These are phyloP conservation scores for Ampelomyces quisqualis DNA, from an alignment of 2,329 filamentous ascomycete species.

Conservation along the genomic window DNA sequence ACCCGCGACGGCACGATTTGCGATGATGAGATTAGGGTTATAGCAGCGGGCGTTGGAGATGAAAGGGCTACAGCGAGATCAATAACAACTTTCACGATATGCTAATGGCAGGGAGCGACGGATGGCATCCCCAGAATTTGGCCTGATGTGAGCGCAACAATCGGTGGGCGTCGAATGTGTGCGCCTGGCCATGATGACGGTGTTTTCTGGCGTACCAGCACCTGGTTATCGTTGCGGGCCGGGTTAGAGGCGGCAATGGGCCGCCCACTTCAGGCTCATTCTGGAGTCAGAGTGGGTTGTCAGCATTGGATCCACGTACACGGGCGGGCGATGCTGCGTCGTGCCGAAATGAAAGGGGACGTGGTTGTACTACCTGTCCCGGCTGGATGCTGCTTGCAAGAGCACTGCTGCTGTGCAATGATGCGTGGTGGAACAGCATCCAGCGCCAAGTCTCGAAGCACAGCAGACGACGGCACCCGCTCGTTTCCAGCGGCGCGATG, in stretches of 20 bases:
- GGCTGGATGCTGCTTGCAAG: constrained; percentile 15
- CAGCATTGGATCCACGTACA: constrained; percentile 37
- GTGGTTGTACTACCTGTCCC: constrained; percentile 35
- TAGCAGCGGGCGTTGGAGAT: constrained; percentile 17
- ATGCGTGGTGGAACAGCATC: constrained; percentile 19
- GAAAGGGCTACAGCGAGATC: constrained; percentile 22
- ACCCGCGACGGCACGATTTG: constrained; percentile 32
- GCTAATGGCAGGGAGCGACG: constrained; percentile 24
- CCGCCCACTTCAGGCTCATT: constrained; percentile 41
- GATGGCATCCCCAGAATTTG: constrained; percentile 21
- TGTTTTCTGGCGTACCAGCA: constrained; percentile 28
- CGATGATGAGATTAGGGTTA: constrained; percentile 20
- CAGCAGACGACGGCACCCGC: constrained; percentile 16
- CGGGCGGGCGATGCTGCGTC: constrained; percentile 43
- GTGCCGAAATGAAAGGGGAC: constrained; percentile 44
- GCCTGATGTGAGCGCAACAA: constrained; percentile 19
- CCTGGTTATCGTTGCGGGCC: constrained; percentile 28
- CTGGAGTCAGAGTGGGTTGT: constrained; percentile 30
- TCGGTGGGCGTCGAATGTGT: constrained; percentile 23
- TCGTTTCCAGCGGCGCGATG: constrained; percentile 17
- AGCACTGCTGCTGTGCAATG: constrained; percentile 17
- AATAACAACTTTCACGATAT: constrained; percentile 26
- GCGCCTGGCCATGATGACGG: constrained; percentile 30
- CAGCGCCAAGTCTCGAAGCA: constrained; percentile 18
- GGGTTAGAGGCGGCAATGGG: constrained; percentile 28